Evolutionary conservation across 2,329 filamentous ascomycete species (phyloP).

Genomic region (Trichothecium sympodiale): DNA sequence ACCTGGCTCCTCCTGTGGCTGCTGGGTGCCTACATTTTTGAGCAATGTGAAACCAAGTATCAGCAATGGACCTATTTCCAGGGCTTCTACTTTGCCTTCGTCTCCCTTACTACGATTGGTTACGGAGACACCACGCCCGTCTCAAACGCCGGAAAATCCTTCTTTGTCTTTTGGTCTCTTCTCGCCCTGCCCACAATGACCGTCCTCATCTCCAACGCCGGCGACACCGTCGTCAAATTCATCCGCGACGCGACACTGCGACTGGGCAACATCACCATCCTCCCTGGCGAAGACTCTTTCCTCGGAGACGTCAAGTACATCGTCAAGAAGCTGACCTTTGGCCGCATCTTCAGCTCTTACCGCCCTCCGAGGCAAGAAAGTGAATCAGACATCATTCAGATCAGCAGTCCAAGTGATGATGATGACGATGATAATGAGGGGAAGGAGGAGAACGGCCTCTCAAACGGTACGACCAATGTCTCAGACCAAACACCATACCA

Average conservation of each 20-base stretch:
- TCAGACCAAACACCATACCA: too few species aligned
- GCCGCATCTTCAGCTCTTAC: constrained; percentile 23
- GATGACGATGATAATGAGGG: too few species aligned
- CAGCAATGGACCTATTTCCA: constrained; percentile 66
- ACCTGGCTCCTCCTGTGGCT: constrained; percentile 72
- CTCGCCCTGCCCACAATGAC: constrained; percentile 83
- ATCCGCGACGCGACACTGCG: constrained; percentile 44
- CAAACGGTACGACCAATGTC: too few species aligned
- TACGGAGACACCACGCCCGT: constrained; percentile 72
- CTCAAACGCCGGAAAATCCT: constrained; percentile 69
- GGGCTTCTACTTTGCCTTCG: constrained; percentile 76
- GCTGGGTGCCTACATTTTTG: constrained; percentile 66
- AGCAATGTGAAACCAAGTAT: constrained; percentile 36
- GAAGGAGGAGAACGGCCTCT: too few species aligned
- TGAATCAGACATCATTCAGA: too few species aligned
- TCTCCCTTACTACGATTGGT: constrained; percentile 73
- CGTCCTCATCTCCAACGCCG: constrained; percentile 72
- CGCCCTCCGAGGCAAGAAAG: not conserved
- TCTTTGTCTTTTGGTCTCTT: constrained; percentile 90
- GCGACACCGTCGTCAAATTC: constrained; percentile 66
- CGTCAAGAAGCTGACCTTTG: constrained; percentile 29
- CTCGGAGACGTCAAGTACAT: constrained; percentile 32
- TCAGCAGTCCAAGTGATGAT: not conserved
- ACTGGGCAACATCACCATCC: constrained; percentile 48
- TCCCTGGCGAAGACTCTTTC: constrained; percentile 44